Percentiles rank a stretch among this genome's conserved stretches.
Conservation (phyloP, 176 grass and related monocot species). For the Triticum dicoccoides region DNA sequence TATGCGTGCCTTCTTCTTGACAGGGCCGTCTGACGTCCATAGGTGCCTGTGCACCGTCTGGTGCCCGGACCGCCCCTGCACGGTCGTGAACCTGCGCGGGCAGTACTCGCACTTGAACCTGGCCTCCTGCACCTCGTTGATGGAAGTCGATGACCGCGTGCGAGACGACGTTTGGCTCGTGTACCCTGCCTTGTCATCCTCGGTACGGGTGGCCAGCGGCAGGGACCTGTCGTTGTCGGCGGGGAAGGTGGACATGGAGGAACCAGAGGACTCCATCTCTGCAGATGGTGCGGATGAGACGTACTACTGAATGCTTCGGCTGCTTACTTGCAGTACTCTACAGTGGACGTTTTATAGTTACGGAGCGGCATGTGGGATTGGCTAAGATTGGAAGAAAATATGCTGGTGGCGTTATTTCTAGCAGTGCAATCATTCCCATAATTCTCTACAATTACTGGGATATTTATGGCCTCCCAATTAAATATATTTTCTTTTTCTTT, state of each 20-base stretch:
- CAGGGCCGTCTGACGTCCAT: not conserved
- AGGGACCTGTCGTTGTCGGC: not conserved
- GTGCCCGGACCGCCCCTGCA: not conserved
- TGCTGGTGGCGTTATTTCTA: no score
- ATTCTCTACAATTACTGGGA: no score
- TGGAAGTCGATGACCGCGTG: not conserved
- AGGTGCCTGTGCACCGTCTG: not conserved
- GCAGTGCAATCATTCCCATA: no score
- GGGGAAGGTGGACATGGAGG: not conserved
- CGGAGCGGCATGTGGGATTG: no score
- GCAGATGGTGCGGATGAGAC: no score
- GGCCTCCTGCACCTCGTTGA: not conserved
- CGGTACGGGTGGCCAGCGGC: not conserved
- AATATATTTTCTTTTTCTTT: no score
- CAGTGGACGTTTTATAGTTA: no score
- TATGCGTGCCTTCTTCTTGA: not conserved
- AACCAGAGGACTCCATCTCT: not conserved
- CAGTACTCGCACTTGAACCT: not conserved
- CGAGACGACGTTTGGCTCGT: not conserved
- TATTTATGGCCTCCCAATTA: no score
- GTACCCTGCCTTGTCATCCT: not conserved
- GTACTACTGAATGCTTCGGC: no score
- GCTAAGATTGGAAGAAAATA: no score
- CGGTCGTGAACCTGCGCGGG: not conserved
- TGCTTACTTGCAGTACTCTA: no score